Evolutionary conservation across 768 basidiomycete genomes (phyloP).

Genomic region (Mycena floridula): DNA sequence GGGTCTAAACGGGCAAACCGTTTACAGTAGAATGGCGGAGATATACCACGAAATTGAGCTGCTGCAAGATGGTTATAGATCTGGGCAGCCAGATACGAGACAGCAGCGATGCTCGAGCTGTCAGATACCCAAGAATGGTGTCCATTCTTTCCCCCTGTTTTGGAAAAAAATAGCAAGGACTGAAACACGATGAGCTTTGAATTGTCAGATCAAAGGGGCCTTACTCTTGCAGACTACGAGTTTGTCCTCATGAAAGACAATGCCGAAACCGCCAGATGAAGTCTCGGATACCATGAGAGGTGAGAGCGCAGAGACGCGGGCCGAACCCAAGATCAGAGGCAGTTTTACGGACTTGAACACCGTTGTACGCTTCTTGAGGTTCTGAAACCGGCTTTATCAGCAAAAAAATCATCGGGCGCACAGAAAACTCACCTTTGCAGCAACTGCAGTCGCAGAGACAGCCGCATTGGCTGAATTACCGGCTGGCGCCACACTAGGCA

Average conservation of each 20-base stretch:
- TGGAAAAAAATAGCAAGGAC: conserved; percentile 9
- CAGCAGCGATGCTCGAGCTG: conserved; percentile 7
- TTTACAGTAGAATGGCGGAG: no score
- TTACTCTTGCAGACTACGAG: conserved; percentile 1
- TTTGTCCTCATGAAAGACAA: conserved; percentile 4
- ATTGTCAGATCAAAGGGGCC: neutral
- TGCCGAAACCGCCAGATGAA: conserved; percentile 5
- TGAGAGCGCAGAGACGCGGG: conserved; percentile 2
- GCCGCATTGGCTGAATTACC: conserved; percentile 18
- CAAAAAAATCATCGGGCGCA: neutral
- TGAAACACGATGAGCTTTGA: neutral
- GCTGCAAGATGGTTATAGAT: no score
- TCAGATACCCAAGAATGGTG: conserved; percentile 11
- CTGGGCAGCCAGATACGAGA: conserved; percentile 15
- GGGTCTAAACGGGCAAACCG: no score
- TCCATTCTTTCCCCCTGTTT: conserved; percentile 13
- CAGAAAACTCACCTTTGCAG: conserved; percentile 3
- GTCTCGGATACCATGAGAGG: conserved; percentile 8
- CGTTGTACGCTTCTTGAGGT: conserved; percentile 4
- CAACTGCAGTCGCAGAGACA: conserved; percentile 4
- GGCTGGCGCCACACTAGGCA: neutral
- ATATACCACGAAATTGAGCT: no score
- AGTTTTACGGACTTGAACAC: conserved; percentile 5
- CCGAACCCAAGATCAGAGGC: conserved; percentile 4
- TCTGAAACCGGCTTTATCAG: conserved; percentile 2